Evolutionary conservation across 257 asterid genomes (phyloP), one percentile per base, ranked within the genome.

Genomic region (Solanum bukasovii): DNA sequence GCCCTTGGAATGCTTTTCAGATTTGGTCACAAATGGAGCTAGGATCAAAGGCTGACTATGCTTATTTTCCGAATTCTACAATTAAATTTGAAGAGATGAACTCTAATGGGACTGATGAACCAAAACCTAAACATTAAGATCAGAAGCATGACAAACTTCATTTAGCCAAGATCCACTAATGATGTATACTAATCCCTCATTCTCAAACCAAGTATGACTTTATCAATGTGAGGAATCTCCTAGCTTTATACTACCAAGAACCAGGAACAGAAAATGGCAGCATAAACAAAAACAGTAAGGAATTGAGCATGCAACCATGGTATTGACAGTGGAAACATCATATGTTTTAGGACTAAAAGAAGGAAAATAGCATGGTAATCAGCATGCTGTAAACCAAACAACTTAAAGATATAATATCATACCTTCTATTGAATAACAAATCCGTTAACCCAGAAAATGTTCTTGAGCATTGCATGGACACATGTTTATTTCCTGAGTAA

Each of bases 391-490:
- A 44, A 46, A 29, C 7, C 40, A 70, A 44, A 78, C 11, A 71
- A 27, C 79, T 49, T 35, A 23, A 52, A 33, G 38, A 27, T 4
- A 4, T 25, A 73, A 20, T 4, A 25, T 16, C 89, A 83, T 89
- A 94, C 99, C 98, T 89, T 93, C 86, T 93, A 91, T 91, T 93
- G 89, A 96, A 96, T 72, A 95, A 90, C 52, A 95, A 88, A 91
- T 93, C 90, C 63, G 98, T 86, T 42, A 95, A 88, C 84, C 96
- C 98, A 87, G 96, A 88, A 87, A 96, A 94, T 13, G 89, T 88
- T 91, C 93, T 96, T 16, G 98, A 90, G 92, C 91, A 88, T 91
- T 92, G 94, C 96, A 95, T 92, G 0, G 95, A 89, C 5, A 90
- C 93, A 89, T 88, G 96, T 87, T 86, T 90, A 75, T 90, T 91